Base-by-base conservation (phyloP, 2,329 filamentous ascomycete genomes). In the Fonsecaea multimorphosa region DNA sequence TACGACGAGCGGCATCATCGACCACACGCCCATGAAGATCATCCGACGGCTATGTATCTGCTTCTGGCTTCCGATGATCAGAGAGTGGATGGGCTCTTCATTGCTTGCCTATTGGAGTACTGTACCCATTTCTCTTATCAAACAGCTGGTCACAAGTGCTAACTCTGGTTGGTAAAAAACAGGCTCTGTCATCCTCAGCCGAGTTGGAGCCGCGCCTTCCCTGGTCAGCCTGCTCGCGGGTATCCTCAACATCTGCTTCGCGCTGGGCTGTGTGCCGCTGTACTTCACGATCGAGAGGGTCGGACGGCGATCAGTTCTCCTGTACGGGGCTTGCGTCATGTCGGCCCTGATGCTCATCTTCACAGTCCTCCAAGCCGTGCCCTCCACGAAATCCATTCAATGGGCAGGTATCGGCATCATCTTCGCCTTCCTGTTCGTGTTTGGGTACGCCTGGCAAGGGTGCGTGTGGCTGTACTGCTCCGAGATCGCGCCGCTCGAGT, bases 401-500 rank as follows among this genome's bases (percentile, higher is more conserved):
- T 68, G 68, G 11, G 73, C 75, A 6, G 73, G 72, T 1, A 73
- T 74, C 4, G 73, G 72, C 9, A 76, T 76, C 71, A 66, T 76
- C 19, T 76, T 74, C 27, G 55, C 73, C 40, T 76, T 74, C 72
- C 73, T 76, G 44, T 65, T 72, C 8, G 69, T 76, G 32, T 75
- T 76, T 36, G 72, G 73, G 9, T 74, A 74, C n/a, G 76, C 74
- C 16, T 76, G 72, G 71, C 73, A 71, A 34, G 52, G 73, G 63
- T 60, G 51, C 7, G 63, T 70, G 38, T 76, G 76, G 63, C 71
- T 76, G 14, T 77, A 77, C 66, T 71, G 70, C 32, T 73, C 72
- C 24, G 76, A 77, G 63, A 76, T 72, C 49, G 73, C 76, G 70
- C 76, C 75, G 1, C 72, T 78, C 4, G 73, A 73, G n/a, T 73